Base-by-base conservation (phyloP, 2,329 filamentous ascomycete species). In the Colletotrichum sp. region DNA sequence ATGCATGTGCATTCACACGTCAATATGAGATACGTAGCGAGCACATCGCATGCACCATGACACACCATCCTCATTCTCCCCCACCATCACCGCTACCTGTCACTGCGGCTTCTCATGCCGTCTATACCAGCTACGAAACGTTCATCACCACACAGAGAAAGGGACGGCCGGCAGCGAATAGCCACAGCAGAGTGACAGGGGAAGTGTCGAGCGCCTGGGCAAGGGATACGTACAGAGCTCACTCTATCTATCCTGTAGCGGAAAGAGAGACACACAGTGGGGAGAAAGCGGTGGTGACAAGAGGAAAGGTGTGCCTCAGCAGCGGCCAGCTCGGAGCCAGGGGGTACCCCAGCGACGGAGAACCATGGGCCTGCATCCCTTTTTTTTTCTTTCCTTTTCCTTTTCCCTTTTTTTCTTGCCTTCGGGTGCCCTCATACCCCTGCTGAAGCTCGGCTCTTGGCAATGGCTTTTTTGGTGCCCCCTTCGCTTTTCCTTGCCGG, bases 341-440 rank as follows among this genome's bases (percentile, higher is more conserved):
- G 34, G 68, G 52, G 49, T 22, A 32, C 52, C 72, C 68, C 36
- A 25, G 49, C 34, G 61, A 39, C 59, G 30, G 29, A 30, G 16
- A 49, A 49, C 39, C 34, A 39, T 62, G 68, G 68, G 72, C 71
- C 65, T 64, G 66, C 66, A 74, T 70, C 59, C 62, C 72, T 71
- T 44, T 64, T 27, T 75, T 71, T 75, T 55, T 30, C 30, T 49
- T 70, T 29, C 62, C 32, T 39, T 64, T 64, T 67, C 36, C 39
- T 55, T 52, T 39, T 49, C 49, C 15, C 6, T 61, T 71, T 63
- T 32, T 63, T 65, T 74, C 66, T 36, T 64, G 71, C 68, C 68
- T 61, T 71, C 36, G 68, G 61, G 52, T 71, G 68, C 52, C 39
- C 71, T 65, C 8, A 49, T 6, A 66, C 72, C 72, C 68, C 61